phyloP scores from a whole-genome alignment of 352 stramenopile genomes.

The Phytophthora colocasiae region DNA sequence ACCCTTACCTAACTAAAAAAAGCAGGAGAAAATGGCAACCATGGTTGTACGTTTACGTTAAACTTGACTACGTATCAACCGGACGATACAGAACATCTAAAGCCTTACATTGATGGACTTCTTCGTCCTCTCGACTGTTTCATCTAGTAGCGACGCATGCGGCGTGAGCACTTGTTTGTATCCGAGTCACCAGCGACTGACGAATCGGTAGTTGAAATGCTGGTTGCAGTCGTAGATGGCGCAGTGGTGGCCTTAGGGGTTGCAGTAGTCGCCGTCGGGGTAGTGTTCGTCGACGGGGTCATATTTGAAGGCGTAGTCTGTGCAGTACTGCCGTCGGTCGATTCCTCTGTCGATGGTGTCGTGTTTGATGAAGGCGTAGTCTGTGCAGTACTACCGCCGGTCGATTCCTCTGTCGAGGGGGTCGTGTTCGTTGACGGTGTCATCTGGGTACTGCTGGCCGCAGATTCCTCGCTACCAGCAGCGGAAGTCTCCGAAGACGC shows the following conservation, averaged over 20 bases:
- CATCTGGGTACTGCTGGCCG: not conserved
- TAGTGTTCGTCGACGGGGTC: conserved; percentile 1
- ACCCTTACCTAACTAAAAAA: too few relatives aligned
- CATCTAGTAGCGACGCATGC: conserved; percentile 32
- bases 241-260: conserved; percentile 14
- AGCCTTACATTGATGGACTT: not conserved
- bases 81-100: conserved; percentile 23
- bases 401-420: not conserved
- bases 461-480: conserved; percentile 4
- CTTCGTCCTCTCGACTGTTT: not conserved
- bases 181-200: conserved; percentile 26
- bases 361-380: conserved; percentile 14
- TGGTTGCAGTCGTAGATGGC: conserved; percentile 12
- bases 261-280: conserved; percentile 16
- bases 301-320: conserved; percentile 13
- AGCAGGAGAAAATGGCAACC: not conserved
- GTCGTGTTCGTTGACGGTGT: conserved; percentile 4
- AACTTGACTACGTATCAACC: conserved; percentile 3
- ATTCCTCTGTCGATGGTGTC: not conserved
- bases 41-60: too few relatives aligned
- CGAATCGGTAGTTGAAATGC: conserved; percentile 5
- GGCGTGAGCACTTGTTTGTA: conserved; percentile 26
- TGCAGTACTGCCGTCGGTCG: conserved; percentile 9
- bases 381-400: conserved; percentile 10
- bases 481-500: conserved; percentile 6